phyloP scores from a whole-genome alignment of 2,329 filamentous ascomycete genomes.

The Colletotrichum salicis region DNA sequence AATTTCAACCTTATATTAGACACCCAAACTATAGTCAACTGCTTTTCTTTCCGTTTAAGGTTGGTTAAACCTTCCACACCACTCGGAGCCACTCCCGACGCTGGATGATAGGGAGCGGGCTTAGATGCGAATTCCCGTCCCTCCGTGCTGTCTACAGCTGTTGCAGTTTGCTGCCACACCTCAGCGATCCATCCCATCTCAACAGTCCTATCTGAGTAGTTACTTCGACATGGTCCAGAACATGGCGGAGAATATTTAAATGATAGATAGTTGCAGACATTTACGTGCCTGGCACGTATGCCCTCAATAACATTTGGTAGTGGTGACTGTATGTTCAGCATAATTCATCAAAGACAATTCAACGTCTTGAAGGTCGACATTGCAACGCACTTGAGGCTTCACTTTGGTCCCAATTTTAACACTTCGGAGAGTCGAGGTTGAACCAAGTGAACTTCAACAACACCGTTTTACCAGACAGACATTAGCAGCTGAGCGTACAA shows the following conservation, averaged over 20 bases:
- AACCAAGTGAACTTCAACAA: neutral
- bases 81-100: neutral
- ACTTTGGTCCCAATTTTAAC: neutral
- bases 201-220: neutral
- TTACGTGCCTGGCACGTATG: neutral
- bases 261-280: neutral
- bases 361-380: neutral
- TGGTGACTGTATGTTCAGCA: neutral
- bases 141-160: too few relatives aligned
- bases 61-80: neutral
- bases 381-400: neutral
- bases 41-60: neutral
- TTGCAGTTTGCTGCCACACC: neutral
- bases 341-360: neutral
- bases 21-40: neutral
- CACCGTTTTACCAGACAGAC: neutral
- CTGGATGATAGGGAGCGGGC: neutral
- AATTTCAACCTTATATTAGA: neutral
- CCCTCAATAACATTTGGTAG: neutral
- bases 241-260: neutral
- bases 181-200: neutral
- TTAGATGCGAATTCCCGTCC: neutral
- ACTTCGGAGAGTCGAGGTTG: neutral
- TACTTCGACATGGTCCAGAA: neutral
- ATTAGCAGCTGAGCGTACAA: neutral